phyloP scores from a whole-genome alignment of 495 filamentous ascomycete genomes.

The Chaetomidium leptoderma region DNA sequence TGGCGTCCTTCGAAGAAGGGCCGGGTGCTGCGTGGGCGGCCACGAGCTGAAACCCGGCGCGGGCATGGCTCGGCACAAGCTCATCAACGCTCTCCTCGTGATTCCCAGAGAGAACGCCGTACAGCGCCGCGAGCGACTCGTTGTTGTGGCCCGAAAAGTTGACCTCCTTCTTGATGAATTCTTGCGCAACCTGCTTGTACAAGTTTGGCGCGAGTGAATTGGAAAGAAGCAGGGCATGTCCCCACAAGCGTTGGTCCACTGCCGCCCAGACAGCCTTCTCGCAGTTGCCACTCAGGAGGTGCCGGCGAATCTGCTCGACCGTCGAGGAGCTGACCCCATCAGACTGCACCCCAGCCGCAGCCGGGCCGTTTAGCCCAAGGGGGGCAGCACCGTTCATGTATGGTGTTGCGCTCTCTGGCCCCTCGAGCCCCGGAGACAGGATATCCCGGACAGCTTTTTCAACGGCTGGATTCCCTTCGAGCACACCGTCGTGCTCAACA shows the following conservation, averaged over 20 bases:
- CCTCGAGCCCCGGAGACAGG: constrained; percentile 57
- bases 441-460: constrained; percentile 67
- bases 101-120: constrained; percentile 90
- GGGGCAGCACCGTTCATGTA: constrained; percentile 33
- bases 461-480: constrained; percentile 71
- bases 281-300: constrained; percentile 73
- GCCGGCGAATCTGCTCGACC: constrained; percentile 62
- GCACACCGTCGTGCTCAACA: constrained; percentile 77
- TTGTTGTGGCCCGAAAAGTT: constrained; percentile 69
- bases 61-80: constrained; percentile 88
- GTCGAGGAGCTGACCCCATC: constrained; percentile 65
- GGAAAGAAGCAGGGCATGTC: constrained; percentile 88
- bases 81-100: constrained; percentile 93
- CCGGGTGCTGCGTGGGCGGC: constrained; percentile 60
- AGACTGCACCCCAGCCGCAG: constrained; percentile 34
- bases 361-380: constrained; percentile 20
- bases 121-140: constrained; percentile 82
- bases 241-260: constrained; percentile 92
- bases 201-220: constrained; percentile 63
- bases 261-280: constrained; percentile 93
- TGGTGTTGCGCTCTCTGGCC: constrained; percentile 27
- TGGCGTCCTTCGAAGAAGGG: constrained; percentile 62
- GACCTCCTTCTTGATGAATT: constrained; percentile 90
- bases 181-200: constrained; percentile 89
- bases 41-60: constrained; percentile 86